Conservation (phyloP, 2,329 filamentous ascomycete species). For the Septoria petroselini region DNA sequence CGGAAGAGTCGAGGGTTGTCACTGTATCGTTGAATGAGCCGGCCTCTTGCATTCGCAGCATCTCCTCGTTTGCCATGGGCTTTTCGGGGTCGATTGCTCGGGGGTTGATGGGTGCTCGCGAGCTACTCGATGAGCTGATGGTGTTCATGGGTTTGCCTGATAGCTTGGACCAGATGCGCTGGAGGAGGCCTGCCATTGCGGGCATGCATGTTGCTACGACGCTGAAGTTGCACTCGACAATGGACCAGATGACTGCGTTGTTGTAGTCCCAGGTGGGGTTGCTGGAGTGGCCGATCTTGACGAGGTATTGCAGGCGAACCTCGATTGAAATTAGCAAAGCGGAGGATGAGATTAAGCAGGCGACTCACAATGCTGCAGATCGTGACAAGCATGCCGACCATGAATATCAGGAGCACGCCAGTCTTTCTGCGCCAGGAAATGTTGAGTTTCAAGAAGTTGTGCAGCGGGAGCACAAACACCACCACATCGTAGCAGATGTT, state of each 20-base stretch:
- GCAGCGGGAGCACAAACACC: conserved; percentile 24
- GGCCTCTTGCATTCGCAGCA: conserved; percentile 19
- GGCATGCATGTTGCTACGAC: conserved; percentile 26
- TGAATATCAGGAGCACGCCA: conserved; percentile 23
- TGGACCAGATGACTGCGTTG: conserved; percentile 20
- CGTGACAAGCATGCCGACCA: conserved; percentile 23
- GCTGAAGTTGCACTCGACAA: conserved; percentile 23
- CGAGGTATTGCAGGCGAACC: conserved; percentile 23
- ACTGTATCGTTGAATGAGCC: conserved; percentile 8
- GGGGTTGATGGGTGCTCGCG: conserved; percentile 21
- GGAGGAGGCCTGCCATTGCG: conserved; percentile 23
- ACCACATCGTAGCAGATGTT: conserved; percentile 28
- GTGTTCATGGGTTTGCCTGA: conserved; percentile 20
- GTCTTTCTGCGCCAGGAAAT: conserved; percentile 25
- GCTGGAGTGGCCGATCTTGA: conserved; percentile 20
- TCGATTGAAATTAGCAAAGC: neutral
- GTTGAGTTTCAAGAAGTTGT: conserved; percentile 27
- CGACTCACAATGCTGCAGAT: conserved; percentile 22
- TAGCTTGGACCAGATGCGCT: conserved; percentile 21
- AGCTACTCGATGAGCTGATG: conserved; percentile 11
- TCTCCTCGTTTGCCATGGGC: conserved; percentile 19
- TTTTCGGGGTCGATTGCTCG: conserved; percentile 23
- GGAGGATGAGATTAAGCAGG: neutral
- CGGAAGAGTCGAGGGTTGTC: conserved; percentile 12
- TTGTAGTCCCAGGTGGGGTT: conserved; percentile 26